phyloP scores from a whole-genome alignment of 2,329 filamentous ascomycete genomes.

The Capronia coronata region DNA sequence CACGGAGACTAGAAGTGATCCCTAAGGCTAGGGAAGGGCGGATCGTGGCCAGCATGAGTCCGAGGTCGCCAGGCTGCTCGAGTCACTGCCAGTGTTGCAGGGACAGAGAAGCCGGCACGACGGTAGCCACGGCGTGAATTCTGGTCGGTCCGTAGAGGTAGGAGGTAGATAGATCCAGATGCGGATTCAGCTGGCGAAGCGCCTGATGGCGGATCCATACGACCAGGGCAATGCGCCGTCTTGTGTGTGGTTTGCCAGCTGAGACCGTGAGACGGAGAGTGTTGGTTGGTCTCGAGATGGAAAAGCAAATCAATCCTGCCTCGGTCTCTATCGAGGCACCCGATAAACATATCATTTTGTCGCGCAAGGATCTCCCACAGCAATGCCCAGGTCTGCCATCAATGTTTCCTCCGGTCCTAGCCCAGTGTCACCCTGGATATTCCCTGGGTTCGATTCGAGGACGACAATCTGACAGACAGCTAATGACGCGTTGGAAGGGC shows the following conservation, averaged over 20 bases:
- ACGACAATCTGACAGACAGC: constrained; percentile 1
- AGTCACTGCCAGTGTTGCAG: too few relatives aligned
- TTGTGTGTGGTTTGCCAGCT: background rate
- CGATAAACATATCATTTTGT: background rate
- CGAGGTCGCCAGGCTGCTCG: background rate
- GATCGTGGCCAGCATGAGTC: background rate
- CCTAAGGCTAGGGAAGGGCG: constrained; percentile 1
- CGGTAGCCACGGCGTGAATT: too few relatives aligned
- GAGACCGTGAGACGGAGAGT: background rate
- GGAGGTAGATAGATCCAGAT: too few relatives aligned
- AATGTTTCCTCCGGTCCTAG: background rate
- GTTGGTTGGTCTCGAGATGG: background rate
- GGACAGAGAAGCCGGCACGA: too few relatives aligned
- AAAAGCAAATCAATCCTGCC: background rate
- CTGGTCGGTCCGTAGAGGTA: too few relatives aligned
- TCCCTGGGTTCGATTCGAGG: constrained; percentile 2
- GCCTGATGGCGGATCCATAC: background rate
- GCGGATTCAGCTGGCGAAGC: too few relatives aligned
- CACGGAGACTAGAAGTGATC: constrained; percentile 9
- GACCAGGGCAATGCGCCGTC: too few relatives aligned
- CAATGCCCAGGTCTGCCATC: background rate
- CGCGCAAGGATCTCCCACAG: background rate
- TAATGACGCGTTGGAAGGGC: constrained; percentile 7
- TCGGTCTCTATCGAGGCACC: background rate
- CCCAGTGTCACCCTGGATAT: background rate